These are phyloP conservation scores for Akanthomyces dipterigenus DNA, from an alignment of 2,329 filamentous ascomycete species.

Conservation along the genomic window DNA sequence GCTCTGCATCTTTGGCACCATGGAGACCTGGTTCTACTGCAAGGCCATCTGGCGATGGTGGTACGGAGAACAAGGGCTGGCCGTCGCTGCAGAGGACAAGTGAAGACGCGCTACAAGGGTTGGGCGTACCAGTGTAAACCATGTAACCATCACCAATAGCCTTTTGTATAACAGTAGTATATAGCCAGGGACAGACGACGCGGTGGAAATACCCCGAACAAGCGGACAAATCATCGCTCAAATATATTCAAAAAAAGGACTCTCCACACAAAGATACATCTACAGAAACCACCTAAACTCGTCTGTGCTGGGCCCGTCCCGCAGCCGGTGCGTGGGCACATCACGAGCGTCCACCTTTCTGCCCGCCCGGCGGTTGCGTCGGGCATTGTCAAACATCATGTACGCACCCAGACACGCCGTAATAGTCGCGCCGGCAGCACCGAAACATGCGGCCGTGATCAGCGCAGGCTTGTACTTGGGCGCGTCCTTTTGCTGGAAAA, in stretches of 20 bases:
- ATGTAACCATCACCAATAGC: background rate
- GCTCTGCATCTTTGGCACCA: slow-evolving; percentile 24
- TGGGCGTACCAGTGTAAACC: background rate
- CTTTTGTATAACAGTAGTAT: background rate
- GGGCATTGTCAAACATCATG: slow-evolving; percentile 51
- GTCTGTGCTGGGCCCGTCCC: slow-evolving; percentile 38
- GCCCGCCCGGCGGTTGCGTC: slow-evolving; percentile 47
- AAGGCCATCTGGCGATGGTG: slow-evolving; percentile 24
- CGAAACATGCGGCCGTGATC: slow-evolving; percentile 59
- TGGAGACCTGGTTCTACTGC: slow-evolving; percentile 27
- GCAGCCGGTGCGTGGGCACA: slow-evolving; percentile 42
- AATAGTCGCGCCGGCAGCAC: slow-evolving; percentile 50
- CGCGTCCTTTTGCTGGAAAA: slow-evolving; percentile 57
- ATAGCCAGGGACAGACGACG: background rate
- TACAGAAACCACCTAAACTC: slow-evolving; percentile 47
- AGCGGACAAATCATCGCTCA: background rate
- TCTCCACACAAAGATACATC: background rate
- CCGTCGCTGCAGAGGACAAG: background rate
- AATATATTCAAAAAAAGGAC: background rate
- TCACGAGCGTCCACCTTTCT: slow-evolving; percentile 37
- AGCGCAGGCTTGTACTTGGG: slow-evolving; percentile 62
- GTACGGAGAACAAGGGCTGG: slow-evolving; percentile 13
- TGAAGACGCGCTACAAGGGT: background rate
- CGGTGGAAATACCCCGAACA: background rate
- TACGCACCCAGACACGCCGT: slow-evolving; percentile 49